Evolutionary conservation across 2,329 filamentous ascomycete genomes (phyloP).

Genomic region (Aspergillus carbonarius): DNA sequence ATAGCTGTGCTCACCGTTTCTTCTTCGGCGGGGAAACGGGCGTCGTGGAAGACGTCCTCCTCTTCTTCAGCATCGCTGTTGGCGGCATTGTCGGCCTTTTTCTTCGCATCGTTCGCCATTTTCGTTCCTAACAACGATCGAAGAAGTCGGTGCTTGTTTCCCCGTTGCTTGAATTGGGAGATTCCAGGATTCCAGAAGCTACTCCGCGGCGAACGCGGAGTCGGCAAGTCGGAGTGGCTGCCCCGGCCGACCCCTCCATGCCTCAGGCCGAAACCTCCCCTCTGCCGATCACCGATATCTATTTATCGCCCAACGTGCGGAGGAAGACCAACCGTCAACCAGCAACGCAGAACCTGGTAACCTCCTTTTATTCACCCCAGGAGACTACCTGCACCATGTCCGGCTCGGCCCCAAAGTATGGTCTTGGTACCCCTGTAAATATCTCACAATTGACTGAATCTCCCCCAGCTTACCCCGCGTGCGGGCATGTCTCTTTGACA

Average conservation of each 20-base stretch:
- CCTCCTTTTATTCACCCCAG: neutral
- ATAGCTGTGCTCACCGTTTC: slow-evolving; percentile 42
- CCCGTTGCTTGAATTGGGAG: neutral
- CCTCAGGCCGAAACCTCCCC: slow-evolving; percentile 1
- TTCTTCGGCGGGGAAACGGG: slow-evolving; percentile 48
- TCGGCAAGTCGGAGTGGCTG: slow-evolving; percentile 5
- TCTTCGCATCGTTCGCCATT: slow-evolving; percentile 14
- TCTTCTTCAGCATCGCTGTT: slow-evolving; percentile 34
- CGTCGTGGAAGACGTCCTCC: slow-evolving; percentile 44
- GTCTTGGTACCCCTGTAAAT: neutral
- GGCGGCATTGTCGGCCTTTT: slow-evolving; percentile 8
- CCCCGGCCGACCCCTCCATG: neutral
- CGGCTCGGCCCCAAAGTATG: slow-evolving; percentile 8
- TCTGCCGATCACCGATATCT: neutral
- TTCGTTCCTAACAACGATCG: slow-evolving; percentile 20
- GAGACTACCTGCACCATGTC: slow-evolving; percentile 1
- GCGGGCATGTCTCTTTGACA: slow-evolving; percentile 93
- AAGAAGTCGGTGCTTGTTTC: neutral
- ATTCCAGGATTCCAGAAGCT: neutral
- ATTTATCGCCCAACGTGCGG: neutral
- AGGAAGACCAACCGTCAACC: neutral
- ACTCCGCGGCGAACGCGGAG: neutral
- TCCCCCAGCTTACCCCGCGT: slow-evolving; percentile 68
- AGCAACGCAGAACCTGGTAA: neutral
- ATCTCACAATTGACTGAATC: neutral